Percentiles rank a stretch among this genome's conserved stretches.
phyloP scores from a whole-genome alignment of 352 stramenopile genomes.

The Phytophthora pini region DNA sequence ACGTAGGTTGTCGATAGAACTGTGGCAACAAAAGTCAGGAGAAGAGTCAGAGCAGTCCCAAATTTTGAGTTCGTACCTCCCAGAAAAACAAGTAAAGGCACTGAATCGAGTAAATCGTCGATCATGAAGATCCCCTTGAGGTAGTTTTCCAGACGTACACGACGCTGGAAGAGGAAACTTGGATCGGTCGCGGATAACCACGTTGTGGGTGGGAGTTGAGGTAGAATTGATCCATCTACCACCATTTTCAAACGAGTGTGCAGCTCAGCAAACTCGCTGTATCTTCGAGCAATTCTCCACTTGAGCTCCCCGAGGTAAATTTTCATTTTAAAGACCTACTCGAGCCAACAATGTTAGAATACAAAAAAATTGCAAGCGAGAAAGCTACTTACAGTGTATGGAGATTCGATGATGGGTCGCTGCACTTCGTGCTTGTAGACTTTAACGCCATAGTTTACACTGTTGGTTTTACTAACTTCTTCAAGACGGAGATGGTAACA shows the following conservation, averaged over 20 bases:
- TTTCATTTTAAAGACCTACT: constrained; percentile 55
- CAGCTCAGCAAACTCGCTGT: constrained; percentile 53
- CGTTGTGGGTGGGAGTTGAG: constrained; percentile 44
- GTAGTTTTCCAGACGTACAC: constrained; percentile 53
- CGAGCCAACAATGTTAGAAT: neutral
- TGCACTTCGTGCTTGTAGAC: constrained; percentile 46
- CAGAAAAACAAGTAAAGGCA: constrained; percentile 60
- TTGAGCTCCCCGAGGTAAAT: constrained; percentile 43
- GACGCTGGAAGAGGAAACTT: constrained; percentile 46
- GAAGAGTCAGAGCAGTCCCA: neutral
- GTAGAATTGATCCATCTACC: constrained; percentile 16
- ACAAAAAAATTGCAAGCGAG: too few relatives aligned
- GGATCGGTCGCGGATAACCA: constrained; percentile 49
- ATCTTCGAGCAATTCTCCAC: constrained; percentile 57
- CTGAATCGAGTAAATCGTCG: constrained; percentile 42
- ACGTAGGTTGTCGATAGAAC: constrained; percentile 42
- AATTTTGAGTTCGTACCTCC: constrained; percentile 40
- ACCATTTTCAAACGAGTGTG: constrained; percentile 33
- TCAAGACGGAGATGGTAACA: constrained; percentile 17
- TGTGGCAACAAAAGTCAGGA: constrained; percentile 2
- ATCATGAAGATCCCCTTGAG: constrained; percentile 55
- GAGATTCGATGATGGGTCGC: constrained; percentile 47
- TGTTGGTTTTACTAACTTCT: neutral
- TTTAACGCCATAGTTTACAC: constrained; percentile 27
- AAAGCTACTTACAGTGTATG: constrained; percentile 38